Evolutionary conservation across 768 basidiomycete species (phyloP).

Genomic region (Crassisporium funariophilum): DNA sequence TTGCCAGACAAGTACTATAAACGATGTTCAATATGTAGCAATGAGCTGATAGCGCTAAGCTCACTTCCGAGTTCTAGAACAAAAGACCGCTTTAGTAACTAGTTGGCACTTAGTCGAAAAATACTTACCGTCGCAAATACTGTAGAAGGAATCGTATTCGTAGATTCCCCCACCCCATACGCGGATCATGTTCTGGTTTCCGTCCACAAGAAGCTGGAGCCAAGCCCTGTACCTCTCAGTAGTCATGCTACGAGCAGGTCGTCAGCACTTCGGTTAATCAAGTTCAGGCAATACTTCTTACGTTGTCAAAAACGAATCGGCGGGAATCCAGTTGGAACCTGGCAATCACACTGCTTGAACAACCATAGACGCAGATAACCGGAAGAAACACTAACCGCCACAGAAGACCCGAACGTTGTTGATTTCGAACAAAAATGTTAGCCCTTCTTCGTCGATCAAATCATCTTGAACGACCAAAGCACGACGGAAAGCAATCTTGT

Average conservation of each 20-base stretch:
- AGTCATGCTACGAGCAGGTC: conserved; percentile 40
- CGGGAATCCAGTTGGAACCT: conserved; percentile 95
- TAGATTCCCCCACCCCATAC: conserved; percentile 97
- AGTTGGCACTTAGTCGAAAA: neutral
- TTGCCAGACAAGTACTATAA: conserved; percentile 90
- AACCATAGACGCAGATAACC: neutral
- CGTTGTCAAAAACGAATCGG: conserved; percentile 88
- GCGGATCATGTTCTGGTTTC: conserved; percentile 91
- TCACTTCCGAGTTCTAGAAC: conserved; percentile 64
- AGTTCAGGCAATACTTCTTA: conserved; percentile 35
- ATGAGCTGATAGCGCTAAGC: conserved; percentile 16
- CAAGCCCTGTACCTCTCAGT: conserved; percentile 70
- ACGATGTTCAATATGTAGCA: conserved; percentile 3
- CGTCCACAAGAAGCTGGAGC: conserved; percentile 83
- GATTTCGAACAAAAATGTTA: conserved; percentile 87
- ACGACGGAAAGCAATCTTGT: conserved; percentile 80
- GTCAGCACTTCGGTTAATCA: too few species aligned
- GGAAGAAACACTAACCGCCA: conserved; percentile 54
- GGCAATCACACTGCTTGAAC: neutral
- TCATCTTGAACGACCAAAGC: conserved; percentile 80
- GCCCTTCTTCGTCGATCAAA: conserved; percentile 72
- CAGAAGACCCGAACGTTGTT: conserved; percentile 89
- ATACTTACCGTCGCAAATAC: conserved; percentile 71
- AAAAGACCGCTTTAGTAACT: neutral
- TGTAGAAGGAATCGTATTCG: conserved; percentile 80